Conservation (phyloP, 1,284 basidiomycete species). For the Rhodotorula sp. region DNA sequence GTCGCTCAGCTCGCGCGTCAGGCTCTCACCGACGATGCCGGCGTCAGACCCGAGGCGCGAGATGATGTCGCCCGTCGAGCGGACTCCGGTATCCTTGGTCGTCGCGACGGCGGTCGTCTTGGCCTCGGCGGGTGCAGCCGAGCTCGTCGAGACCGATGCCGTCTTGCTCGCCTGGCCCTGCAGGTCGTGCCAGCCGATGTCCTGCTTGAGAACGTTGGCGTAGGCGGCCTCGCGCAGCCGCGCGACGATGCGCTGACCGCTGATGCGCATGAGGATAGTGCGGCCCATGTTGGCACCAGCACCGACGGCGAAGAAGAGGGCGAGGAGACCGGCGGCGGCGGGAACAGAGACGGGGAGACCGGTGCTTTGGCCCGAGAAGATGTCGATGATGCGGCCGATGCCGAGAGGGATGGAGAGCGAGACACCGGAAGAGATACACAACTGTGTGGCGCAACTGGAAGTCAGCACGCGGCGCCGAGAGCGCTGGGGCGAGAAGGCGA, state of each 20-base stretch:
- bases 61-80: slow-evolving; percentile 89
- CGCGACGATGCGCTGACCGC: slow-evolving; percentile 87
- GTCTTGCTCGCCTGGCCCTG: slow-evolving; percentile 35
- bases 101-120: slow-evolving; percentile 14
- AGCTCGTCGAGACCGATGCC: not conserved
- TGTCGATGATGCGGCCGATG: slow-evolving; percentile 87
- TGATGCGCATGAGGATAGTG: slow-evolving; percentile 82
- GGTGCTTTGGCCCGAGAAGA: slow-evolving; percentile 55
- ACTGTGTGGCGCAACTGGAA: slow-evolving; percentile 4
- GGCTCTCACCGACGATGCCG: slow-evolving; percentile 89
- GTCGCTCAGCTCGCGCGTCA: slow-evolving; percentile 89
- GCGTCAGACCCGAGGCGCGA: slow-evolving; percentile 89
- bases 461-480: no score
- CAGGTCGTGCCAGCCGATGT: slow-evolving; percentile 47
- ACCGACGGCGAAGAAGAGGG: slow-evolving; percentile 81
- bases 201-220: slow-evolving; percentile 72
- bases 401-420: slow-evolving; percentile 89
- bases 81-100: slow-evolving; percentile 74
- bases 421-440: slow-evolving; percentile 59
- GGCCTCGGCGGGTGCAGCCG: not conserved
- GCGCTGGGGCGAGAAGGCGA: slow-evolving; percentile 52
- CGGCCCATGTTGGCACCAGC: slow-evolving; percentile 80
- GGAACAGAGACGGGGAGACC: slow-evolving; percentile 64
- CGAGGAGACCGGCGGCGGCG: slow-evolving; percentile 73
- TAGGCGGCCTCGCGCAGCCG: slow-evolving; percentile 82